These are phyloP conservation scores for Aureobasidium pullulans DNA, from an alignment of 2,329 filamentous ascomycete species.

Conservation along the genomic window DNA sequence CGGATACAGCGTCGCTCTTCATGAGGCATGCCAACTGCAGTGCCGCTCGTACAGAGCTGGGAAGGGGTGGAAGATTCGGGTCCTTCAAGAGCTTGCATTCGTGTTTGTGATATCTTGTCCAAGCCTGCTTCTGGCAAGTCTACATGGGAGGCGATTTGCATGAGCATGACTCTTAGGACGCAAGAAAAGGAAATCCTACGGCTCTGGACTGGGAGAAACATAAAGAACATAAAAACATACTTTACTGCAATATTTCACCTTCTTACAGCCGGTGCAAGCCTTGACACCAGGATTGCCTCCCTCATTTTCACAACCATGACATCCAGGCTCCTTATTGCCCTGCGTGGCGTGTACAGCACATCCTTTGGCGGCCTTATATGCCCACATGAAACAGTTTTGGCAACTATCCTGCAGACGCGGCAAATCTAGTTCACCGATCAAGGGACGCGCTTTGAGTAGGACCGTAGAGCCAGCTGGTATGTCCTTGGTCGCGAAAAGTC, in stretches of 20 bases:
- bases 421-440: constrained; percentile 48
- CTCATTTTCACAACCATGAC: neutral
- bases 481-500: constrained; percentile 47
- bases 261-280: constrained; percentile 50
- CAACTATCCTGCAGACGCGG: constrained; percentile 48
- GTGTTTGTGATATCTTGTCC: constrained; percentile 51
- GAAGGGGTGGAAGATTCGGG: constrained; percentile 33
- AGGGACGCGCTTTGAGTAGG: constrained; percentile 42
- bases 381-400: constrained; percentile 48
- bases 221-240: constrained; percentile 28
- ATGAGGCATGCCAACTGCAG: constrained; percentile 46
- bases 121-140: constrained; percentile 53
- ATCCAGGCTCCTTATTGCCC: neutral
- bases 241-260: constrained; percentile 54
- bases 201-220: neutral
- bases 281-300: constrained; percentile 33
- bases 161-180: neutral
- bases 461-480: constrained; percentile 44
- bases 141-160: constrained; percentile 22
- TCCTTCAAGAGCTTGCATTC: constrained; percentile 50
- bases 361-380: constrained; percentile 25
- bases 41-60: constrained; percentile 49
- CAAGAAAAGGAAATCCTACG: no score
- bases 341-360: constrained; percentile 16
- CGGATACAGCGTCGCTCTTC: constrained; percentile 30